Percentiles rank a stretch among this genome's conserved stretches.
Conservation (phyloP, 352 stramenopile genomes). For the Hyaloperonospora brassicae region DNA sequence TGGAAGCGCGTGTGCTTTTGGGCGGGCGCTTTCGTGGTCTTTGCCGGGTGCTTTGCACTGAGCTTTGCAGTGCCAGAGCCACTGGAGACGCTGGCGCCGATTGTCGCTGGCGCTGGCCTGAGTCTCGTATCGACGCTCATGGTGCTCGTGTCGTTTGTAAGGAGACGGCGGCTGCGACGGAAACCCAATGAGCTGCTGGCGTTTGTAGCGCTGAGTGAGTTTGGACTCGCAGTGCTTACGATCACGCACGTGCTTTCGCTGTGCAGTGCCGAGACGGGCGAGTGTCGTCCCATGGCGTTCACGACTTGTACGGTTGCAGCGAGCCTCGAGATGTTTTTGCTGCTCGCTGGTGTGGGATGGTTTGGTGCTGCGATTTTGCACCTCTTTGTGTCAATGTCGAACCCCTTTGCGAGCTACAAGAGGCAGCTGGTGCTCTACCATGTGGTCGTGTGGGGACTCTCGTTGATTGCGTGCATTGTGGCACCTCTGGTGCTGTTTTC, state of each 20-base stretch:
- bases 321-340: conserved; percentile 51
- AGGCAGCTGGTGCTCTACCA: conserved; percentile 51
- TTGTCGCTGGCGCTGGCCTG: conserved; percentile 39
- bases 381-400: conserved; percentile 65
- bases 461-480: conserved; percentile 33
- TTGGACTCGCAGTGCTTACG: conserved; percentile 39
- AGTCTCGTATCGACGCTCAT: conserved; percentile 45
- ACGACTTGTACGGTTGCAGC: conserved; percentile 29
- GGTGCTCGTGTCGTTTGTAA: conserved; percentile 48
- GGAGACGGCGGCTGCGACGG: conserved; percentile 26
- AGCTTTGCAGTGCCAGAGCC: conserved; percentile 34
- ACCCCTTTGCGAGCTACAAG: conserved; percentile 71
- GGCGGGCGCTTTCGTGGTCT: conserved; percentile 20
- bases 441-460: conserved; percentile 40
- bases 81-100: conserved; percentile 33
- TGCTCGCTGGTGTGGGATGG: conserved; percentile 55
- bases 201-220: conserved; percentile 55
- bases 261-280: conserved; percentile 28
- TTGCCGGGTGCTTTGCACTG: conserved; percentile 35
- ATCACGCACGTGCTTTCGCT: conserved; percentile 38
- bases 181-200: conserved; percentile 62
- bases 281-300: conserved; percentile 34
- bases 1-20: conserved; percentile 29
- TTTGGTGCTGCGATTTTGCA: conserved; percentile 64
- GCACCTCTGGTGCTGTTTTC: conserved; percentile 43